Percentiles rank a stretch among this genome's conserved stretches.
Evolutionary conservation across 371 early-diverging fungal genomes (phyloP).

Genomic region (Mortierella sp.): DNA sequence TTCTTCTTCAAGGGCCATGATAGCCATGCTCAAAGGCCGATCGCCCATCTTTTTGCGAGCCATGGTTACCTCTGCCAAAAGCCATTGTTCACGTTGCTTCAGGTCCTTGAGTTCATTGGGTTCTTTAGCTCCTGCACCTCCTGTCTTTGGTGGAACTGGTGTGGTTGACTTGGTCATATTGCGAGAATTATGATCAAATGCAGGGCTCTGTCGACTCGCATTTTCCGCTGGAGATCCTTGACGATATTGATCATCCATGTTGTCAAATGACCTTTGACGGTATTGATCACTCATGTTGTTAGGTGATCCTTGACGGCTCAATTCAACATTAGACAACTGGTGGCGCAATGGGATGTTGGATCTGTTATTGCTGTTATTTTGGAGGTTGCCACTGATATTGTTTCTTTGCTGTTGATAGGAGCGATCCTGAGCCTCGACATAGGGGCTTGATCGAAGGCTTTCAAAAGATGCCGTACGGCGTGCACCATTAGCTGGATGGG

Average conservation of each 20-base stretch:
- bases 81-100: slow-evolving; percentile 50
- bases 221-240: slow-evolving; percentile 7
- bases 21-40: slow-evolving; percentile 37
- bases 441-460: background rate
- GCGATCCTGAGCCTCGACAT: background rate
- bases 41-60: slow-evolving; percentile 52
- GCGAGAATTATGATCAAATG: slow-evolving; percentile 13
- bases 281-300: background rate
- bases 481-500: slow-evolving; percentile 10
- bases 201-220: background rate
- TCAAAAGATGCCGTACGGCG: slow-evolving; percentile 12
- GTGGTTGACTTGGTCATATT: background rate
- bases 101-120: slow-evolving; percentile 37
- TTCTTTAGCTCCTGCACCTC: background rate
- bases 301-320: slow-evolving; percentile 30
- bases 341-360: slow-evolving; percentile 15
- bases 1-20: slow-evolving; percentile 49
- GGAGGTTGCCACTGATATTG: background rate
- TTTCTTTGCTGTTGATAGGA: slow-evolving; percentile 13
- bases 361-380: slow-evolving; percentile 11
- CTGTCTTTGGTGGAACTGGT: slow-evolving; percentile 4
- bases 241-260: background rate
- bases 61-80: slow-evolving; percentile 44
- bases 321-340: slow-evolving; percentile 23
- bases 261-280: too few species aligned